Conservation (phyloP, 1,139 yeast species). For the Taphrina confusa region DNA sequence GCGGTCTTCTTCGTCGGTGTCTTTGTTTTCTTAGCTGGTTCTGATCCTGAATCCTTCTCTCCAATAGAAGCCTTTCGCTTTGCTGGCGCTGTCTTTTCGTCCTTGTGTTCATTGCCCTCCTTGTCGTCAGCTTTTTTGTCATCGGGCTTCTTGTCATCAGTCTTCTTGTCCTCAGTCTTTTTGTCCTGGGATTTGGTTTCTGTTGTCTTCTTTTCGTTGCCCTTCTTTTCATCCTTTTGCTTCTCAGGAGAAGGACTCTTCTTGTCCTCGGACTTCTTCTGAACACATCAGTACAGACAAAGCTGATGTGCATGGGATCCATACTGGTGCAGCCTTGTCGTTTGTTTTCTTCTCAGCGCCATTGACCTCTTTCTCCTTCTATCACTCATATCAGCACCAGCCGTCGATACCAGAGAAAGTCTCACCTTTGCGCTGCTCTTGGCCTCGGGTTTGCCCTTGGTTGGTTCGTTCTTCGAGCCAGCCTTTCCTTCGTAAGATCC, state of each 20-base stretch:
- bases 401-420: not conserved
- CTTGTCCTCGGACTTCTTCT: slow-evolving; percentile 9
- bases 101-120: slow-evolving; percentile 3
- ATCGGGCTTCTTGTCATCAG: slow-evolving; percentile 1
- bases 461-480: slow-evolving; percentile 28
- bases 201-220: not conserved
- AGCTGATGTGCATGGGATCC: not conserved
- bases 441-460: slow-evolving; percentile 26
- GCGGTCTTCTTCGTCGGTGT: slow-evolving; percentile 19
- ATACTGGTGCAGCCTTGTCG: not conserved
- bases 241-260: slow-evolving; percentile 5
- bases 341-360: slow-evolving; percentile 10
- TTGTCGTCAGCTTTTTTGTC: slow-evolving; percentile 2
- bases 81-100: slow-evolving; percentile 12
- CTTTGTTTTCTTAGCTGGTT: slow-evolving; percentile 25
- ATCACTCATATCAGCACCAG: not conserved
- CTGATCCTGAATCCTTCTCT: slow-evolving; percentile 3
- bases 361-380: slow-evolving; percentile 17
- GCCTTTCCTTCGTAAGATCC: slow-evolving; percentile 33
- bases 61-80: slow-evolving; percentile 12
- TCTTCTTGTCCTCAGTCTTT: slow-evolving; percentile 11
- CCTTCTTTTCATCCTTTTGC: slow-evolving; percentile 9
- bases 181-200: not conserved
- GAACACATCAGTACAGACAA: not conserved
- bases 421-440: slow-evolving; percentile 22